Percentiles rank a stretch among this genome's conserved stretches.
These are phyloP conservation scores for Bolboschoenus planiculmis DNA, from an alignment of 176 grass and related monocot genomes.

Conservation along the genomic window DNA sequence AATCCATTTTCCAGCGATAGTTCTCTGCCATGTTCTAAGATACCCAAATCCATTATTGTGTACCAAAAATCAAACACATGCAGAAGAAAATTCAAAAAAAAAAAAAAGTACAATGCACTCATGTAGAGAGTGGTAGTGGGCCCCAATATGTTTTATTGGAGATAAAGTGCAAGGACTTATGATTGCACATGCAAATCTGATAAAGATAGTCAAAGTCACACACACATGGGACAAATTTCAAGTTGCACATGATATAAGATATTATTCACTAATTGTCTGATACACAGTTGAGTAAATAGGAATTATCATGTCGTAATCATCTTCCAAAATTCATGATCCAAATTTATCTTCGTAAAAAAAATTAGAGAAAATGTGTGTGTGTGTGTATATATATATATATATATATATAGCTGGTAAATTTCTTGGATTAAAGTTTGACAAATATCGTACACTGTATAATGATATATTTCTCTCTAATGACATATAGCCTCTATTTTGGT, in stretches of 20 bases:
- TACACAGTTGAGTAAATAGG: neutral
- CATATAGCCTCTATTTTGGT: neutral
- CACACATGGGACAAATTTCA: constrained; percentile 13
- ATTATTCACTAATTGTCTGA: neutral
- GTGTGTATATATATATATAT: too few relatives aligned
- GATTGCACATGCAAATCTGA: constrained; percentile 18
- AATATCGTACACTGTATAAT: too few relatives aligned
- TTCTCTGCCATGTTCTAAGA: neutral
- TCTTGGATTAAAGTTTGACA: neutral
- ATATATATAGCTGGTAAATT: neutral
- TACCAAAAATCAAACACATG: neutral
- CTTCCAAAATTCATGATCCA: neutral
- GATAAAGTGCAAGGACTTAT: neutral
- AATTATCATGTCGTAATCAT: neutral
- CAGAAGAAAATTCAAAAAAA: neutral
- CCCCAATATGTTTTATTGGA: neutral
- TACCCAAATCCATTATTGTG: neutral
- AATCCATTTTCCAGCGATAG: neutral
- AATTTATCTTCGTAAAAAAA: neutral
- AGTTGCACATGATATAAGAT: neutral
- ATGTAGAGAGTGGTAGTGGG: neutral
- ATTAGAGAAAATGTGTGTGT: too few relatives aligned
- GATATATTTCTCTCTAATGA: too few relatives aligned
- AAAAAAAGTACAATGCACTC: neutral
- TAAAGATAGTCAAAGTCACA: neutral